Evolutionary conservation across 2,329 filamentous ascomycete genomes (phyloP).

Genomic region (Westerdykella aurantiaca): DNA sequence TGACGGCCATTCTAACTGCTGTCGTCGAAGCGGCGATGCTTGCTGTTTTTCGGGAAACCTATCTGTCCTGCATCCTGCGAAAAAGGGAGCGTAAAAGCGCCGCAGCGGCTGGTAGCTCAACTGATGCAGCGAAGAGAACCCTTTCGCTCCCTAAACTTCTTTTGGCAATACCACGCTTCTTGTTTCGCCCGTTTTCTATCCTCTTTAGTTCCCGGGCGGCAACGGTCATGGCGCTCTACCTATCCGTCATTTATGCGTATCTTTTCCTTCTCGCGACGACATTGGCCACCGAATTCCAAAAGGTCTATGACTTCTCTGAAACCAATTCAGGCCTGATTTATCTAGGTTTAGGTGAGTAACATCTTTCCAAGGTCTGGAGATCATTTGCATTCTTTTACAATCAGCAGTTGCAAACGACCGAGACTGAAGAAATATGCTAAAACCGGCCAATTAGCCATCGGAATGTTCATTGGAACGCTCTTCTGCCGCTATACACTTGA

Average conservation of each 20-base stretch:
- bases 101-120: too few relatives aligned
- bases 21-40: constrained; percentile 50
- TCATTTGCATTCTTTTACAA: constrained; percentile 37
- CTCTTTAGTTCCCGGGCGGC: constrained; percentile 49
- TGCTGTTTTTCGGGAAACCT: constrained; percentile 54
- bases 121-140: too few relatives aligned
- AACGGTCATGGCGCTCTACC: constrained; percentile 46
- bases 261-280: constrained; percentile 46
- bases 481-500: constrained; percentile 51
- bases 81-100: constrained; percentile 19
- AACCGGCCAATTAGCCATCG: constrained; percentile 39
- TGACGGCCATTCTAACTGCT: constrained; percentile 45
- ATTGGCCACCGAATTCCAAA: too few relatives aligned
- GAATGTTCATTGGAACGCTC: constrained; percentile 45
- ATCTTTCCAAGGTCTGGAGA: too few relatives aligned
- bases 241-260: constrained; percentile 39
- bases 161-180: too few relatives aligned
- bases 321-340: too few relatives aligned
- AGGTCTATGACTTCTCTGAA: too few relatives aligned
- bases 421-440: constrained; percentile 39
- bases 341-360: too few relatives aligned
- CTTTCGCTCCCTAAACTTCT: too few relatives aligned
- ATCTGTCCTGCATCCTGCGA: constrained; percentile 51
- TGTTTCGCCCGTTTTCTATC: constrained; percentile 39
- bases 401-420: constrained; percentile 45